Conservation (phyloP, 2,329 filamentous ascomycete genomes). For the Dactylellina cionopaga region DNA sequence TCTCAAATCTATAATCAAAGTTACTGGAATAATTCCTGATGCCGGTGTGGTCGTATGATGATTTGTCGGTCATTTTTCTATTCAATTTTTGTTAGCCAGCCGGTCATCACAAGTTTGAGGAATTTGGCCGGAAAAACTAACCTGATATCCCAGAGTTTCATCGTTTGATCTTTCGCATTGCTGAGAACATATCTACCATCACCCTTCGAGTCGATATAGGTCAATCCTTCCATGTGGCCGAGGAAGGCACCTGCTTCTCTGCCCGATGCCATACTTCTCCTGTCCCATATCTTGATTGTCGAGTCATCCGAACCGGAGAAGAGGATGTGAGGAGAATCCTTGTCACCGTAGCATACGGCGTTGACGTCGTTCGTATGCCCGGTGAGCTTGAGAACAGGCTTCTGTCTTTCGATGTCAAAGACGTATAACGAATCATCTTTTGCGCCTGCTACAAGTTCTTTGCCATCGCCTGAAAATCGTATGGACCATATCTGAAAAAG, state of each 20-base stretch:
- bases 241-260: slow-evolving; percentile 75
- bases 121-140: neutral
- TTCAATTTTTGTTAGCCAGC: slow-evolving; percentile 11
- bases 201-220: slow-evolving; percentile 76
- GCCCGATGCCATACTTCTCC: slow-evolving; percentile 86
- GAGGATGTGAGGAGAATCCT: slow-evolving; percentile 83
- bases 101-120: neutral
- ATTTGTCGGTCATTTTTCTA: slow-evolving; percentile 56
- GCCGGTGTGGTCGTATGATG: slow-evolving; percentile 39
- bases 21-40: slow-evolving; percentile 62
- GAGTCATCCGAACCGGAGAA: slow-evolving; percentile 96
- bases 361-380: slow-evolving; percentile 93
- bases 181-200: slow-evolving; percentile 84
- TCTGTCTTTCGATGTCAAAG: slow-evolving; percentile 86
- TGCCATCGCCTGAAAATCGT: slow-evolving; percentile 89
- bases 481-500: slow-evolving; percentile 79
- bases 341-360: slow-evolving; percentile 94
- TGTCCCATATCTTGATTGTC: slow-evolving; percentile 95
- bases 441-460: slow-evolving; percentile 89
- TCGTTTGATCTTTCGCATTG: slow-evolving; percentile 95
- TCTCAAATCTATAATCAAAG: slow-evolving; percentile 79
- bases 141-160: slow-evolving; percentile 87
- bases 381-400: slow-evolving; percentile 76
- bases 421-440: slow-evolving; percentile 81
- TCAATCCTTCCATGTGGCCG: slow-evolving; percentile 73